These are phyloP conservation scores for Fraxinus baroniana DNA, from an alignment of 305 asterid genomes.

Conservation along the genomic window DNA sequence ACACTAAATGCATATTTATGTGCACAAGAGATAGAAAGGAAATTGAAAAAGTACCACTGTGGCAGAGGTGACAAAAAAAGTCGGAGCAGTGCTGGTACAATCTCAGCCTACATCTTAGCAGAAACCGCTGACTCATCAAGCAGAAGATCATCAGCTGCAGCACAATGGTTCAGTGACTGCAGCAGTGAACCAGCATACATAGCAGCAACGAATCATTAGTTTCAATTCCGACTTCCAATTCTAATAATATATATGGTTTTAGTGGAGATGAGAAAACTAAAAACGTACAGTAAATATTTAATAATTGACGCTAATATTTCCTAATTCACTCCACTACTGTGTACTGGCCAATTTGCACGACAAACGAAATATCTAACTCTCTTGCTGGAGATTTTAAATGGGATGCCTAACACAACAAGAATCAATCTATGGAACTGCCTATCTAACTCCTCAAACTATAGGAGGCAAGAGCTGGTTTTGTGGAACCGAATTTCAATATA, in stretches of 20 bases:
- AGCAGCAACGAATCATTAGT: conserved; percentile 21
- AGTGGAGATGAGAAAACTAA: not conserved
- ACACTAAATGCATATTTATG: not conserved
- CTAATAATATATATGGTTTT: not conserved
- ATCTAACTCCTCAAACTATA: conserved; percentile 16
- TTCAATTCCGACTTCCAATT: conserved; percentile 10
- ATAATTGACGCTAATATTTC: not conserved
- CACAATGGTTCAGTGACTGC: conserved; percentile 19
- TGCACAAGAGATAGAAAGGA: not conserved
- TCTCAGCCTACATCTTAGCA: conserved; percentile 25
- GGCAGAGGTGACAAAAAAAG: conserved; percentile 87
- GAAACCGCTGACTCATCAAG: conserved; percentile 22
- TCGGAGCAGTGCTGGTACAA: conserved; percentile 47
- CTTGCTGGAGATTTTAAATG: not conserved
- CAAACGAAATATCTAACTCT: not conserved
- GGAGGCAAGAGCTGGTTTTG: conserved; percentile 54
- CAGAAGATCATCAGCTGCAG: conserved; percentile 36
- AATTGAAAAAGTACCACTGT: conserved; percentile 40
- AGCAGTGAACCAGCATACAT: conserved; percentile 22
- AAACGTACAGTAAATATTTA: not conserved
- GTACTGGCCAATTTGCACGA: not conserved
- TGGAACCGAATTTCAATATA: conserved; percentile 30
- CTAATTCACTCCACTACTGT: not conserved
- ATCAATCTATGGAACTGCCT: not conserved
- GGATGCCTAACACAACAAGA: not conserved